phyloP scores from a whole-genome alignment of 495 filamentous ascomycete species.

The Thermothielavioides terrestris region DNA sequence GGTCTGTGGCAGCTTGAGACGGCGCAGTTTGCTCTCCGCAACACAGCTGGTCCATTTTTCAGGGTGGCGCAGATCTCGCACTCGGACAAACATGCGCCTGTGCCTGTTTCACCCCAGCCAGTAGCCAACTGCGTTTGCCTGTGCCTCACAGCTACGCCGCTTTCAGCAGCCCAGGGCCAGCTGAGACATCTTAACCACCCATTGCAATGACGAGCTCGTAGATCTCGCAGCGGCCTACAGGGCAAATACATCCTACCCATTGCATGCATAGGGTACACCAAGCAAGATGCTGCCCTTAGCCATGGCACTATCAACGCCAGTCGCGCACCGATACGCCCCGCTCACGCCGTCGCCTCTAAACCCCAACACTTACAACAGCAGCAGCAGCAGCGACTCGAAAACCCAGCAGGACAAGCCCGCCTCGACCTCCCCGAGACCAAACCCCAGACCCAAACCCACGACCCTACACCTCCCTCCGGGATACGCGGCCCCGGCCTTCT shows the following conservation, averaged over 20 bases:
- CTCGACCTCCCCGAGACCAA: not conserved
- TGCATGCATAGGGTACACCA: not conserved
- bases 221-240: not conserved
- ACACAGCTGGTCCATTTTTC: slow-evolving; percentile 6
- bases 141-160: not conserved
- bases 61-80: slow-evolving; percentile 1
- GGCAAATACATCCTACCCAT: not conserved
- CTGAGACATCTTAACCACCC: not conserved
- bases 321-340: slow-evolving; percentile 1
- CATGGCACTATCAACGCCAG: not conserved
- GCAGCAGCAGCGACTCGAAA: not conserved
- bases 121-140: not conserved
- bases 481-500: not conserved
- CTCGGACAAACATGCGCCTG: too few relatives aligned
- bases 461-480: not conserved
- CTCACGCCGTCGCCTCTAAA: slow-evolving; percentile 9
- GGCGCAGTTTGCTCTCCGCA: not conserved
- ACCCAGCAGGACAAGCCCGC: not conserved
- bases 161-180: too few relatives aligned
- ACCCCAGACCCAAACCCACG: not conserved
- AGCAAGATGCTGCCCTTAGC: not conserved
- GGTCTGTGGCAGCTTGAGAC: not conserved
- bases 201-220: not conserved
- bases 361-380: not conserved
- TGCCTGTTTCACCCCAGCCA: not conserved